A percentile compares a stretch with the other conserved stretches of the same genome.
Conservation (phyloP, 2,329 filamentous ascomycete genomes). For the Xylaria sp. region DNA sequence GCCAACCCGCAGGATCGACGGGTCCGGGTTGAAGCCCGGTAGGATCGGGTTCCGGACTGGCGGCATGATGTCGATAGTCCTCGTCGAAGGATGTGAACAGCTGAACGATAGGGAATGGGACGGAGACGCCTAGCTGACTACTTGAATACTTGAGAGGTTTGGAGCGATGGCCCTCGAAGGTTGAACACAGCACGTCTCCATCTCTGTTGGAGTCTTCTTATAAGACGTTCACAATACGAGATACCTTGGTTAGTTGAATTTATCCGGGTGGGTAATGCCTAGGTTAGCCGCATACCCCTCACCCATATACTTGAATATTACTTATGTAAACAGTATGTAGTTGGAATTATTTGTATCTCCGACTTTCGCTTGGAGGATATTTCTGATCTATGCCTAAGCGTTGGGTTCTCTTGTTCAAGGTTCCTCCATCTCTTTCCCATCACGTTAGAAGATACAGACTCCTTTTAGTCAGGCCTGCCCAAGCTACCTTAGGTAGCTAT, state of each 20-base stretch:
- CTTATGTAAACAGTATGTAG: background rate
- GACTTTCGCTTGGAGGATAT: background rate
- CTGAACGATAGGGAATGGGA: background rate
- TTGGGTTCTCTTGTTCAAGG: background rate
- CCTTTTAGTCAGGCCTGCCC: too few relatives aligned
- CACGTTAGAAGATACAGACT: too few relatives aligned
- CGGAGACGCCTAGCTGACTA: background rate
- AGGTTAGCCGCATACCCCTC: background rate
- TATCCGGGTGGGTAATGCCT: background rate
- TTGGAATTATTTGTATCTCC: background rate
- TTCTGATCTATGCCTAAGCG: background rate
- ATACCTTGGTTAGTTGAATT: background rate
- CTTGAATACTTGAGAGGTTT: background rate
- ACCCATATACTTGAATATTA: background rate
- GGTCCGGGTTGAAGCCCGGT: conserved; percentile 60
- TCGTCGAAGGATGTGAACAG: background rate
- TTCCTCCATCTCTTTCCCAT: background rate
- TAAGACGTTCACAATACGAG: background rate
- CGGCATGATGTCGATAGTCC: conserved; percentile 42
- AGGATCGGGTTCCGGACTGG: conserved; percentile 57
- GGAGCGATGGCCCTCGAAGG: background rate
- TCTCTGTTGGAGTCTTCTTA: background rate
- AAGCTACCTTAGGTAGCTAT: too few relatives aligned
- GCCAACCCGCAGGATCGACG: conserved; percentile 55
- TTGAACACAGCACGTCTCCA: background rate